Percentiles rank a stretch among this genome's conserved stretches.
These are phyloP conservation scores for Alternaria solani DNA, from an alignment of 2,329 filamentous ascomycete species.

Conservation along the genomic window DNA sequence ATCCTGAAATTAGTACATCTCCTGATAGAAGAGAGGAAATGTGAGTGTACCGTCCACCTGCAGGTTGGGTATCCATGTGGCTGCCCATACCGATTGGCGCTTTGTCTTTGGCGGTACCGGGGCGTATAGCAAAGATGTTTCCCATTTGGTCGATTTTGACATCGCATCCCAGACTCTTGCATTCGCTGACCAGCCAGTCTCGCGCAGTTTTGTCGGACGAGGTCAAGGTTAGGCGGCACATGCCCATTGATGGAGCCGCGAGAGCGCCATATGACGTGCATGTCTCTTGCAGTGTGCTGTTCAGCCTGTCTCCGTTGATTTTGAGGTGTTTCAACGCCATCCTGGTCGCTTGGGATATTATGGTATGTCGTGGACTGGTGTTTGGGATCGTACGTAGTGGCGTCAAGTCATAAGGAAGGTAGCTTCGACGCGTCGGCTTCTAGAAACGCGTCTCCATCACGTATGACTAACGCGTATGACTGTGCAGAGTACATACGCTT, in stretches of 20 bases:
- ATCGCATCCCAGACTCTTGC: conserved; percentile 37
- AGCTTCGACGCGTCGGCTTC: conserved; percentile 3
- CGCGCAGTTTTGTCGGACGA: conserved; percentile 38
- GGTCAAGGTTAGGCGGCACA: conserved; percentile 72
- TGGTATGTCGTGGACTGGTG: background rate
- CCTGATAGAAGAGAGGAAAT: no score
- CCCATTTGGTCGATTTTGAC: conserved; percentile 49
- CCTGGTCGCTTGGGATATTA: background rate
- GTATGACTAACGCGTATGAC: conserved; percentile 28
- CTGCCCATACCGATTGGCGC: conserved; percentile 52
- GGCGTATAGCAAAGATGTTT: conserved; percentile 44
- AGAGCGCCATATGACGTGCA: conserved; percentile 41
- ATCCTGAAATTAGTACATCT: no score
- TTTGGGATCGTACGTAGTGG: background rate
- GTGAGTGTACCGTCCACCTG: conserved; percentile 27
- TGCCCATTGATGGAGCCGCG: conserved; percentile 63
- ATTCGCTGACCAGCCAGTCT: conserved; percentile 43
- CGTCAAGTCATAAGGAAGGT: background rate
- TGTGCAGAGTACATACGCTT: conserved; percentile 8
- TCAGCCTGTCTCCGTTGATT: conserved; percentile 37
- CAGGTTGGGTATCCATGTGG: conserved; percentile 64
- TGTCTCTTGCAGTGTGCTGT: conserved; percentile 35
- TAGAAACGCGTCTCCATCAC: background rate
- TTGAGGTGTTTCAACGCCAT: conserved; percentile 18
- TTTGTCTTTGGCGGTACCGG: conserved; percentile 55